Percentiles rank a stretch among this genome's conserved stretches.
Conservation (phyloP, 1,139 yeast genomes). For the Nakaseomyces glabratus region DNA sequence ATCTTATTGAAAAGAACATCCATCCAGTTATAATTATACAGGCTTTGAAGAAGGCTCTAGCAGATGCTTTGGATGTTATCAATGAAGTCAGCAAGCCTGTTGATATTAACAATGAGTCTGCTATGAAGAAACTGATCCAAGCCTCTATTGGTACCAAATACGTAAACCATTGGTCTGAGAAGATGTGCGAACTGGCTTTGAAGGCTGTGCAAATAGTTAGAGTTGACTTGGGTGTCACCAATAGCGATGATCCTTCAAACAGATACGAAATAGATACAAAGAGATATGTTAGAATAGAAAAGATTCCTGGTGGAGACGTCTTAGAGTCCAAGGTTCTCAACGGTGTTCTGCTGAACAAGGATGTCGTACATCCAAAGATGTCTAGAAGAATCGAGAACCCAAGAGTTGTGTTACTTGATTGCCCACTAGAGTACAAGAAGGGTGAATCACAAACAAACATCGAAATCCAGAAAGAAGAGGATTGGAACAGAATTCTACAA, state of each 20-base stretch:
- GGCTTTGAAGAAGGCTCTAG: slow-evolving; percentile 84
- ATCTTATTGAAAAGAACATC: slow-evolving; percentile 78
- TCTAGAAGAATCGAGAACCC: slow-evolving; percentile 82
- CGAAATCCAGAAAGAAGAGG: slow-evolving; percentile 92
- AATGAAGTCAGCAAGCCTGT: slow-evolving; percentile 79
- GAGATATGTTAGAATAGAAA: slow-evolving; percentile 87
- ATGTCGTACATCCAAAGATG: slow-evolving; percentile 98
- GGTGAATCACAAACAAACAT: slow-evolving; percentile 98
- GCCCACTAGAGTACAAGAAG: slow-evolving; percentile 96
- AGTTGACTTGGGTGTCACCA: slow-evolving; percentile 47
- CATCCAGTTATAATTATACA: slow-evolving; percentile 96
- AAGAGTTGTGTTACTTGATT: slow-evolving; percentile 77
- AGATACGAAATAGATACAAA: slow-evolving; percentile 73
- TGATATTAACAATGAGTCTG: slow-evolving; percentile 72
- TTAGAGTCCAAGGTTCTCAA: slow-evolving; percentile 79
- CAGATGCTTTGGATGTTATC: slow-evolving; percentile 83
- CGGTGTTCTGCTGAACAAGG: slow-evolving; percentile 91
- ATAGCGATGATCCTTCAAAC: slow-evolving; percentile 34
- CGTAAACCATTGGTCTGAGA: slow-evolving; percentile 81
- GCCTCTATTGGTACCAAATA: slow-evolving; percentile 96
- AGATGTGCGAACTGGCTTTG: slow-evolving; percentile 84
- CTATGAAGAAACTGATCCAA: slow-evolving; percentile 76
- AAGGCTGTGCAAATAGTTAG: slow-evolving; percentile 81
- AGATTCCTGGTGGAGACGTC: slow-evolving; percentile 96
- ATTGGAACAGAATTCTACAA: slow-evolving; percentile 91